Evolutionary conservation across 2,329 filamentous ascomycete species (phyloP), one percentile per base, ranked within the genome.

Genomic region (Clonostachys sp.): DNA sequence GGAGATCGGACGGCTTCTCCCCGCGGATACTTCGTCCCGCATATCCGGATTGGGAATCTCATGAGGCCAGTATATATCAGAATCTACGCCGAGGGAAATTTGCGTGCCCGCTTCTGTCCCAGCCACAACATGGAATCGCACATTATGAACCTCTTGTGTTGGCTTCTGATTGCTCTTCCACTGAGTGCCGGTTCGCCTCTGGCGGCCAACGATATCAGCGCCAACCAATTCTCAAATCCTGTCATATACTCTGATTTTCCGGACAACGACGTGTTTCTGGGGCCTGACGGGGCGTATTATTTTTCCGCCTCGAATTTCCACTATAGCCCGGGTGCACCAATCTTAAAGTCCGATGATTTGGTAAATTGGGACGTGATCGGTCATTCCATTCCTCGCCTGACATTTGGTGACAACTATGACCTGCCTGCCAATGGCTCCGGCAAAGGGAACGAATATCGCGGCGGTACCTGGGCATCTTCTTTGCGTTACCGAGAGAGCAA

Each of bases 261-360:
- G 0, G 78, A 82, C 51, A 65, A 75, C 16, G 78, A 82, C 53
- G 65, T 82, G 14, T 72, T 77, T 53, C 68, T 74, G 7, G 68
- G 77, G 1, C 66, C 67, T 5, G 68, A 77, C 51, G 68, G 68
- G 3, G 76, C 59, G 41, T 82, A 71, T 57, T 82, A 81, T 59
- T 77, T 75, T 53, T 75, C 74, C 0, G 74, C 78, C 1, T 81
- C 78, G 2, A 80, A 70, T 7, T 77, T 82, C 55, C 74, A 77
- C 45, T 81, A 75, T 55, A 78, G 73, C 12, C 72, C 79, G 1
- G 79, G 78, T 10, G 79, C 78, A 0, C 78, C 80, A 0, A 66
- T 83, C 3, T 63, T 83, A 1, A 67, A 69, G 20, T 82, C 78
- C 0, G 72, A 73, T 45, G 77, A 83, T 55, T 68, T 83, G 0